Percentiles rank a stretch among this genome's conserved stretches.
phyloP scores from a whole-genome alignment of 1,139 yeast species.

The Pichia sp. region DNA sequence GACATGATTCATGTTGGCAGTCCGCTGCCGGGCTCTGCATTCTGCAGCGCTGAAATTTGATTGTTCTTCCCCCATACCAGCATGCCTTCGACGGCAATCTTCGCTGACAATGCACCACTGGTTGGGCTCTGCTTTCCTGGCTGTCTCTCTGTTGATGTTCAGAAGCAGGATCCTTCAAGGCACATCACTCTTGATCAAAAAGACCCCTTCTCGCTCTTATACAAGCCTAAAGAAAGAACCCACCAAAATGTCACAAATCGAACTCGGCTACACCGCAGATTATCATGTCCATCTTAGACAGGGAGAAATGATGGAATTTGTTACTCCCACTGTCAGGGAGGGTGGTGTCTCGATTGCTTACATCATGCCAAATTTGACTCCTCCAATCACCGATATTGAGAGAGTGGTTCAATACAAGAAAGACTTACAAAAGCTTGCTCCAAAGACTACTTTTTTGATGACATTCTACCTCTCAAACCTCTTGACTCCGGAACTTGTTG shows the following conservation, averaged over 20 bases:
- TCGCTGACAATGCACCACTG: no score
- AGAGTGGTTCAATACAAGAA: constrained; percentile 65
- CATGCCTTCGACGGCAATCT: no score
- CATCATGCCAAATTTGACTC: constrained; percentile 93
- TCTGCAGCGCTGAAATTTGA: no score
- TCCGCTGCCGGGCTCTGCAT: no score
- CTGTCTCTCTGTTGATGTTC: no score
- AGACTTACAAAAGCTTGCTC: constrained; percentile 59
- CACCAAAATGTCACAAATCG: constrained; percentile 15
- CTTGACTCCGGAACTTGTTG: constrained; percentile 78
- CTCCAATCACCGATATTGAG: constrained; percentile 82
- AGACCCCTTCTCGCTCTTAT: no score
- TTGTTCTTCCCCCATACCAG: no score
- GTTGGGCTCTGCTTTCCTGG: no score
- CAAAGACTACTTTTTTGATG: constrained; percentile 85
- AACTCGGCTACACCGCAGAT: constrained; percentile 82
- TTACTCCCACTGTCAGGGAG: constrained; percentile 79
- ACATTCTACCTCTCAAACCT: constrained; percentile 73
- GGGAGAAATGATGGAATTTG: constrained; percentile 85
- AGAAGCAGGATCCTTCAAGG: no score
- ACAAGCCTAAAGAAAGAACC: no score
- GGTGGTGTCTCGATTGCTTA: constrained; percentile 93
- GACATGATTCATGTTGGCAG: no score
- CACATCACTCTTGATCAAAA: no score
- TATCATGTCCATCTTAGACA: constrained; percentile 96